Conservation (phyloP, 2,329 filamentous ascomycete genomes). For the Neonectria coccinea region DNA sequence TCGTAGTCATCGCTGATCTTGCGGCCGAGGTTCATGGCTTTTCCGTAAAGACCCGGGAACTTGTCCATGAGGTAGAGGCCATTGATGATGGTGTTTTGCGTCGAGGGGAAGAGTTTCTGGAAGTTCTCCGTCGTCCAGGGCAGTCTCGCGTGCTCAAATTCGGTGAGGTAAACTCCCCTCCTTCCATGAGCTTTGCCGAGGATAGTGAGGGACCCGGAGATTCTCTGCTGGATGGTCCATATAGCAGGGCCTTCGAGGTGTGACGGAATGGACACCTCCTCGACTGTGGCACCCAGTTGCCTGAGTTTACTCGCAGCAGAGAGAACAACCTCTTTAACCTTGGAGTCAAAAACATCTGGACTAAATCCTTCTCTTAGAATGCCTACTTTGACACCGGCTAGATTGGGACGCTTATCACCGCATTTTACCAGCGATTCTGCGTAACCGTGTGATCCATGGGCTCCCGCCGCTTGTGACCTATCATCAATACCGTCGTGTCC, state of each 20-base stretch:
- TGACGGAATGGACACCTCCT: slow-evolving; percentile 63
- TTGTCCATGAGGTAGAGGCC: slow-evolving; percentile 59
- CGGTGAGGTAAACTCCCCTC: slow-evolving; percentile 60
- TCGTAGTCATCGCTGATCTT: slow-evolving; percentile 62
- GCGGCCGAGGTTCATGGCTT: slow-evolving; percentile 61
- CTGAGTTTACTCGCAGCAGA: slow-evolving; percentile 55
- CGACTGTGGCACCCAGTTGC: slow-evolving; percentile 60
- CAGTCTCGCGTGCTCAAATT: slow-evolving; percentile 62
- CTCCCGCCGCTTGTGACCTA: slow-evolving; percentile 50
- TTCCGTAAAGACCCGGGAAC: slow-evolving; percentile 61
- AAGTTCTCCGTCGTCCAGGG: slow-evolving; percentile 61
- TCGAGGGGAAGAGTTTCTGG: slow-evolving; percentile 63
- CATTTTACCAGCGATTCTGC: slow-evolving; percentile 7
- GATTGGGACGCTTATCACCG: background rate
- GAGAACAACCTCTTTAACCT: slow-evolving; percentile 56
- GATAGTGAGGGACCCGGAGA: slow-evolving; percentile 57
- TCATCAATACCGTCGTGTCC: slow-evolving; percentile 64
- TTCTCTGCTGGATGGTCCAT: slow-evolving; percentile 63
- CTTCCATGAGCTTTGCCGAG: slow-evolving; percentile 59
- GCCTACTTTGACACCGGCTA: slow-evolving; percentile 53
- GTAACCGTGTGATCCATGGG: slow-evolving; percentile 44
- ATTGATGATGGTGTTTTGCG: slow-evolving; percentile 67
- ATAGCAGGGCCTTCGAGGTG: slow-evolving; percentile 61
- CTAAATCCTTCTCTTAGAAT: slow-evolving; percentile 60
- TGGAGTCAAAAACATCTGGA: slow-evolving; percentile 52